Percentiles rank a stretch among this genome's conserved stretches.
phyloP scores from a whole-genome alignment of 306 rosid species.

The Pyrus communis region DNA sequence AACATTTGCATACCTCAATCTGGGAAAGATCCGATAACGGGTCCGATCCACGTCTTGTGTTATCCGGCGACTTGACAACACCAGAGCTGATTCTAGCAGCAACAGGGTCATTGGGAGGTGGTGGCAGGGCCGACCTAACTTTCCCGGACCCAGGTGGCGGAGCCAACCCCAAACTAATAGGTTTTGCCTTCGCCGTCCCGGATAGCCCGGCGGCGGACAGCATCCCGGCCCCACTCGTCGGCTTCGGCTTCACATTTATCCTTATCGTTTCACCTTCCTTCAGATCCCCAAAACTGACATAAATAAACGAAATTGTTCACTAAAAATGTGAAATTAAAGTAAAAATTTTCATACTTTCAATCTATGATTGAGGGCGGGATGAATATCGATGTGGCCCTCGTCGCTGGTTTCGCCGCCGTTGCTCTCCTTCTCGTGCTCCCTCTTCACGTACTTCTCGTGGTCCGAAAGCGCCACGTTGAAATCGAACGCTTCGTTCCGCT shows the following conservation, averaged over 20 bases:
- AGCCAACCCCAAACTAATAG: slow-evolving; percentile 45
- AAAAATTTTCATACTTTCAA: slow-evolving; percentile 47
- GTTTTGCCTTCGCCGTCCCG: slow-evolving; percentile 58
- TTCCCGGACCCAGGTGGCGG: slow-evolving; percentile 87
- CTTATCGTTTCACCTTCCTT: slow-evolving; percentile 98
- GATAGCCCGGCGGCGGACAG: slow-evolving; percentile 87
- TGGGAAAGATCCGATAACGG: slow-evolving; percentile 87
- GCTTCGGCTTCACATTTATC: slow-evolving; percentile 87
- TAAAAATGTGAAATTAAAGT: not conserved
- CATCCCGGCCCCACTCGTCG: slow-evolving; percentile 85
- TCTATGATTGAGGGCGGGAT: slow-evolving; percentile 90
- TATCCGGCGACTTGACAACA: slow-evolving; percentile 35
- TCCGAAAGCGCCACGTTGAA: slow-evolving; percentile 96
- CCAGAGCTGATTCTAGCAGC: slow-evolving; percentile 56
- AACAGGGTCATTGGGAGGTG: slow-evolving; percentile 91
- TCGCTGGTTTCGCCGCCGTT: slow-evolving; percentile 32
- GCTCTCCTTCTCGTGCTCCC: slow-evolving; percentile 72
- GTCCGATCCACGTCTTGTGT: slow-evolving; percentile 34
- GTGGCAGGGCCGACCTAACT: slow-evolving; percentile 82
- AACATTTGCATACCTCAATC: slow-evolving; percentile 52
- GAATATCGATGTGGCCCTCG: slow-evolving; percentile 80
- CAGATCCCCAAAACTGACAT: slow-evolving; percentile 3
- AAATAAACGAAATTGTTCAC: not conserved
- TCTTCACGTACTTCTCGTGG: slow-evolving; percentile 79
- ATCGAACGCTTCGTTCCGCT: slow-evolving; percentile 94